phyloP scores from a whole-genome alignment of 2,329 filamentous ascomycete genomes.

The Fusarium oligoseptatum region DNA sequence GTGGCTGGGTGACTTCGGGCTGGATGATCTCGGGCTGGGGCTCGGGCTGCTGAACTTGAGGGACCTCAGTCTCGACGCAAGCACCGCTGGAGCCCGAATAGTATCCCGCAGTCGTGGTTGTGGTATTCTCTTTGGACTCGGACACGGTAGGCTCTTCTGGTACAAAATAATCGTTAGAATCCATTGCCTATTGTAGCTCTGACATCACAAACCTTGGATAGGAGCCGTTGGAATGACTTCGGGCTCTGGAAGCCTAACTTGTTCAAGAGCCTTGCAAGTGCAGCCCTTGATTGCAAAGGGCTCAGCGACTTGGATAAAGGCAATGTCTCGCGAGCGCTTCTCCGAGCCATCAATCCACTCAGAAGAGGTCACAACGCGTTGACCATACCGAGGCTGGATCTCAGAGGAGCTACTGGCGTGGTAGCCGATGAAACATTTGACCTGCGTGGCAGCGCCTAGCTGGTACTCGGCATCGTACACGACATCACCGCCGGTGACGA shows the following conservation, averaged over 20 bases:
- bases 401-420: slow-evolving; percentile 1
- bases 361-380: slow-evolving; percentile 12
- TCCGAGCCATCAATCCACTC: slow-evolving; percentile 15
- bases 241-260: background rate
- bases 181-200: background rate
- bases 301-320: slow-evolving; percentile 23
- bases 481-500: slow-evolving; percentile 31
- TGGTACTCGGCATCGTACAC: slow-evolving; percentile 42
- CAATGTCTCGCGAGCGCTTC: slow-evolving; percentile 16
- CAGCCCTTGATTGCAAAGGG: slow-evolving; percentile 14
- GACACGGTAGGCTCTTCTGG: background rate
- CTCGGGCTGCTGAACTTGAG: background rate
- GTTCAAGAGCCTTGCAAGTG: slow-evolving; percentile 9
- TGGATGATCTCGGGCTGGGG: background rate
- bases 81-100: background rate
- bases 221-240: background rate
- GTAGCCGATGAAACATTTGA: slow-evolving; percentile 53
- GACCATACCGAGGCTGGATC: slow-evolving; percentile 13
- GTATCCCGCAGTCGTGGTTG: background rate
- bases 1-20: background rate
- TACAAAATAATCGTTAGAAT: background rate
- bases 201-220: slow-evolving; percentile 1
- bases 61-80: background rate
- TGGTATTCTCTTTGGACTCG: background rate
- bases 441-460: slow-evolving; percentile 37